These are phyloP conservation scores for Rhodotorula sp. DNA, from an alignment of 1,284 basidiomycete genomes.

Conservation along the genomic window DNA sequence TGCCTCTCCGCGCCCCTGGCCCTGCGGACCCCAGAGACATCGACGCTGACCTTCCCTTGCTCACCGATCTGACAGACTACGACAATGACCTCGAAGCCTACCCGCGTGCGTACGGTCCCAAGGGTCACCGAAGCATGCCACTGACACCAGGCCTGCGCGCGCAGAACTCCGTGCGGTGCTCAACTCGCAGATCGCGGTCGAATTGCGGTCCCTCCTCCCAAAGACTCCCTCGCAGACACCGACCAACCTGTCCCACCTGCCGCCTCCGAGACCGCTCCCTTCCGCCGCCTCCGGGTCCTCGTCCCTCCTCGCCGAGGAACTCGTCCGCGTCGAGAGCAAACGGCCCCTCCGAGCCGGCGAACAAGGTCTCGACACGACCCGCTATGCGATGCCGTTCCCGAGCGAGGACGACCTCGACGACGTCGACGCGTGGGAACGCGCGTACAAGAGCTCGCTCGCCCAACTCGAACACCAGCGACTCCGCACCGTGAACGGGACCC, in stretches of 20 bases:
- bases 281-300: not conserved
- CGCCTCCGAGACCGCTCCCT: constrained; percentile 25
- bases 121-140: not conserved
- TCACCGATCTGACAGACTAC: constrained; percentile 77
- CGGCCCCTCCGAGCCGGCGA: constrained; percentile 58
- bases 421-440: constrained; percentile 73
- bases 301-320: constrained; percentile 40
- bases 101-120: constrained; percentile 55
- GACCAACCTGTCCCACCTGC: constrained; percentile 38
- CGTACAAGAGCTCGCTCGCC: constrained; percentile 74
- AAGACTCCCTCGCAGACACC: constrained; percentile 22
- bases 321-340: constrained; percentile 44
- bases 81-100: constrained; percentile 87
- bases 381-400: constrained; percentile 77
- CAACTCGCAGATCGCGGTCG: constrained; percentile 65
- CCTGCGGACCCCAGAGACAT: not conserved
- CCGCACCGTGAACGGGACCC: constrained; percentile 78
- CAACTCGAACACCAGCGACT: constrained; percentile 87
- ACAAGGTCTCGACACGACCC: constrained; percentile 66
- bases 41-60: constrained; percentile 48
- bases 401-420: constrained; percentile 59
- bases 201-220: constrained; percentile 37
- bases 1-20: not conserved
- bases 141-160: not conserved
- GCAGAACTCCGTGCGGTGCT: constrained; percentile 69